A percentile compares a stretch with the other conserved stretches of the same genome.
phyloP scores from a whole-genome alignment of 2,329 filamentous ascomycete genomes.

The Arthrobotrys entomopaga region DNA sequence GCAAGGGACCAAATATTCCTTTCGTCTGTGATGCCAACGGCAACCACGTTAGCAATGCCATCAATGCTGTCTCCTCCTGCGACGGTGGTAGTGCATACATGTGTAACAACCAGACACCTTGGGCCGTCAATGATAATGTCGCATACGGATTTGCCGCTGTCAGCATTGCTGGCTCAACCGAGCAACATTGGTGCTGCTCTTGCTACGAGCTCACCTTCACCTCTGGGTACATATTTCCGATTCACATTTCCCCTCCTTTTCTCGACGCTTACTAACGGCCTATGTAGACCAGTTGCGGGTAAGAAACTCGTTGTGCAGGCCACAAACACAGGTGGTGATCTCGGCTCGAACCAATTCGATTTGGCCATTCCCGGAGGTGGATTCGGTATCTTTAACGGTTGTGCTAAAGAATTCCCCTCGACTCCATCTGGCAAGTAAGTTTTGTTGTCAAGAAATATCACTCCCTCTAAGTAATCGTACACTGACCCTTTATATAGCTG shows the following conservation, averaged over 20 bases:
- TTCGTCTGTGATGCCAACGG: constrained; percentile 49
- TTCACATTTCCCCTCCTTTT: no score
- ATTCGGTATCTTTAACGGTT: constrained; percentile 69
- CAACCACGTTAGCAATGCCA: constrained; percentile 47
- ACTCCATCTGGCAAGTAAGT: constrained; percentile 49
- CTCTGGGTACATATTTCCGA: constrained; percentile 49
- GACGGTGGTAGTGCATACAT: constrained; percentile 70
- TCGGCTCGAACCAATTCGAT: constrained; percentile 71
- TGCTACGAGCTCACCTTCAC: constrained; percentile 73
- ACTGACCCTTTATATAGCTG: constrained; percentile 64
- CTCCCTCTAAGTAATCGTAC: not conserved
- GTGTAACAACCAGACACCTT: constrained; percentile 72
- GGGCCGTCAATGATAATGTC: constrained; percentile 69
- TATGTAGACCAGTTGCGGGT: constrained; percentile 66
- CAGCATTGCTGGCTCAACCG: constrained; percentile 67
- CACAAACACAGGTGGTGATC: constrained; percentile 71
- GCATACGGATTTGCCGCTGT: constrained; percentile 75
- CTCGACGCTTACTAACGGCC: not conserved
- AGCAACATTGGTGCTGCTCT: constrained; percentile 73
- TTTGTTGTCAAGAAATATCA: not conserved
- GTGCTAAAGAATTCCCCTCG: constrained; percentile 64
- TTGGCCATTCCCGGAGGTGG: constrained; percentile 63
- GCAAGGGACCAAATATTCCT: constrained; percentile 54
- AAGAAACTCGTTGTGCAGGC: constrained; percentile 74
- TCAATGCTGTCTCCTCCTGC: constrained; percentile 64